phyloP scores from a whole-genome alignment of 805 yeast genomes.

The Myxozyma melibiosi region DNA sequence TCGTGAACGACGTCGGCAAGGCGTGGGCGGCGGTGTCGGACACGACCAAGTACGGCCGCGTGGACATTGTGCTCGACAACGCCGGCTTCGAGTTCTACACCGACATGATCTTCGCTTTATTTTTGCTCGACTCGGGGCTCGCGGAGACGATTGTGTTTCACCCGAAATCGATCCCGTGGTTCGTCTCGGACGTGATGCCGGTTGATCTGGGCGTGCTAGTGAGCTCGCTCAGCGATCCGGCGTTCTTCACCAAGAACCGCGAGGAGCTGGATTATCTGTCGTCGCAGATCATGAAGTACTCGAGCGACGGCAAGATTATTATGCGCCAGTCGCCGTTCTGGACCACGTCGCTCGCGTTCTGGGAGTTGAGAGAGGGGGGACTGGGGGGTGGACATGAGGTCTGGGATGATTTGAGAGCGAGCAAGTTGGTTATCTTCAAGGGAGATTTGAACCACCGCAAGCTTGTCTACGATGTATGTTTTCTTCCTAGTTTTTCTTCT shows the following conservation, averaged over 20 bases:
- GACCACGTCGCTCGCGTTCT: conserved; percentile 78
- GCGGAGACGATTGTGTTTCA: conserved; percentile 66
- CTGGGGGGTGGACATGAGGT: conserved; percentile 60
- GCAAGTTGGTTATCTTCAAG: conserved; percentile 77
- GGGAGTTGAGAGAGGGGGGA: conserved; percentile 62
- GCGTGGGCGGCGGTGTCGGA: conserved; percentile 31
- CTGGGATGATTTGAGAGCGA: conserved; percentile 56
- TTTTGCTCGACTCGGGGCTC: conserved; percentile 70
- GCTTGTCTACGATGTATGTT: conserved; percentile 69
- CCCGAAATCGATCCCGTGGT: conserved; percentile 92
- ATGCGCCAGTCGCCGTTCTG: conserved; percentile 74
- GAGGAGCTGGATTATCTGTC: conserved; percentile 54
- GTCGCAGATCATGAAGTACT: conserved; percentile 49
- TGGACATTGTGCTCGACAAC: conserved; percentile 60
- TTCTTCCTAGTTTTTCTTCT: not conserved
- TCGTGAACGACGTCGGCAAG: conserved; percentile 34
- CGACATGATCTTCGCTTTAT: conserved; percentile 68
- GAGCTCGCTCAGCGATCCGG: conserved; percentile 30
- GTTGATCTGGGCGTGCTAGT: conserved; percentile 59
- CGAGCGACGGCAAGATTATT: conserved; percentile 51
- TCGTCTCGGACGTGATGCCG: conserved; percentile 93
- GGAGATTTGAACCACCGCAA: conserved; percentile 97
- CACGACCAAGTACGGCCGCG: conserved; percentile 25
- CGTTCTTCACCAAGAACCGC: conserved; percentile 53
- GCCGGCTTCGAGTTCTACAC: conserved; percentile 94